Conservation (phyloP, 75 land plant genomes). For the Sequoiadendron giganteum region DNA sequence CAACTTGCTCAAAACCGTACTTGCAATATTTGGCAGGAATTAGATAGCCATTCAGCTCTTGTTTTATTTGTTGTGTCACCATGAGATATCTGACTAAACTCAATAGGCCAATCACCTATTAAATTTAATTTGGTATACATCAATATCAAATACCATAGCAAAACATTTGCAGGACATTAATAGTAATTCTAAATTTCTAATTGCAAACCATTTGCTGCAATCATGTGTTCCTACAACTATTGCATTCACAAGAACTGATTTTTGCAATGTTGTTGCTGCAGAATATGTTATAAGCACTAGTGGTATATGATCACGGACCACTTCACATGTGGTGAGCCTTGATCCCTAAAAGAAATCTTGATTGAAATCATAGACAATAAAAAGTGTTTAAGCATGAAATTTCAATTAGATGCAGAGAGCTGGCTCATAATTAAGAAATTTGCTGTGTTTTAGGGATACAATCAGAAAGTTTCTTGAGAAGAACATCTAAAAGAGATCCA, state of each 20-base stretch:
- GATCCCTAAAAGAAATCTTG: constrained; percentile 67
- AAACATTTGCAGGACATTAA: background rate
- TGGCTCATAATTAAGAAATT: background rate
- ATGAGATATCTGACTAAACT: background rate
- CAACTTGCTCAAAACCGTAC: too few relatives aligned
- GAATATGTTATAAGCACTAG: constrained; percentile 91
- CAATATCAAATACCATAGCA: background rate
- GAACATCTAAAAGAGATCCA: background rate
- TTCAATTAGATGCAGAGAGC: background rate
- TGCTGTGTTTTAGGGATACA: background rate
- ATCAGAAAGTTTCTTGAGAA: background rate
- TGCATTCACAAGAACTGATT: constrained; percentile 72
- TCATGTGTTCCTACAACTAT: constrained; percentile 94
- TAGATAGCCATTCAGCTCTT: too few relatives aligned
- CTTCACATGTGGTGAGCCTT: constrained; percentile 92
- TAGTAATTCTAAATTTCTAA: background rate
- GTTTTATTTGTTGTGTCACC: too few relatives aligned
- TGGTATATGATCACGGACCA: constrained; percentile 94
- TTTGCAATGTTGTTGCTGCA: constrained; percentile 85
- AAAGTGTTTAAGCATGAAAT: background rate
- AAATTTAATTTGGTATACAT: background rate
- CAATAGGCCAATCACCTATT: background rate
- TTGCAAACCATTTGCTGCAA: constrained; percentile 88
- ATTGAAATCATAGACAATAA: background rate
- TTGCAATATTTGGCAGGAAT: too few relatives aligned